Percentiles rank a stretch among this genome's conserved stretches.
phyloP scores from a whole-genome alignment of 768 basidiomycete species.

The Mycena amicta region DNA sequence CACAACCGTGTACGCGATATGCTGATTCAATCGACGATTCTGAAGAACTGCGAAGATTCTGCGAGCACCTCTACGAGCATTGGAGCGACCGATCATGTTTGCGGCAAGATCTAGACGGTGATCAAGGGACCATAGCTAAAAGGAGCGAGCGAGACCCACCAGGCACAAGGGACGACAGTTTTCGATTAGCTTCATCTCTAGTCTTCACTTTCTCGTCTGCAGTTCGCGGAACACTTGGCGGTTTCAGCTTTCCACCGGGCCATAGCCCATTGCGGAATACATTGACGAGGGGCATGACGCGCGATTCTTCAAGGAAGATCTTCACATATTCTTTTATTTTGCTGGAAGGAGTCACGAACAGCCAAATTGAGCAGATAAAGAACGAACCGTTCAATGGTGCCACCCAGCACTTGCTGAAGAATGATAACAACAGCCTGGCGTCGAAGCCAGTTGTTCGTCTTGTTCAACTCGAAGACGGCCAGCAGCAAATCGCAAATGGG shows the following conservation, averaged over 20 bases:
- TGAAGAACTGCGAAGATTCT: slow-evolving; percentile 93
- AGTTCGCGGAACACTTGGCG: slow-evolving; percentile 65
- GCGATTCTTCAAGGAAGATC: slow-evolving; percentile 65
- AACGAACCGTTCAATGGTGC: slow-evolving; percentile 87
- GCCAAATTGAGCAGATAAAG: slow-evolving; percentile 8
- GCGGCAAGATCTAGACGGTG: slow-evolving; percentile 77
- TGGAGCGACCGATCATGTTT: slow-evolving; percentile 97
- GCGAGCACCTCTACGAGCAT: slow-evolving; percentile 90
- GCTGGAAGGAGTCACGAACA: slow-evolving; percentile 42
- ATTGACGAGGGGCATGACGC: slow-evolving; percentile 65
- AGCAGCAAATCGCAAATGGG: slow-evolving; percentile 94
- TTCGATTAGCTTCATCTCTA: slow-evolving; percentile 85
- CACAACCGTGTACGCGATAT: slow-evolving; percentile 83
- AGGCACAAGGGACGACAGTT: slow-evolving; percentile 88
- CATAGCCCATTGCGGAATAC: slow-evolving; percentile 77
- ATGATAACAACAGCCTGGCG: slow-evolving; percentile 96
- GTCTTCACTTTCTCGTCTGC: slow-evolving; percentile 79
- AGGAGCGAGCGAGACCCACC: slow-evolving; percentile 55
- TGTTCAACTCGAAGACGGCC: slow-evolving; percentile 92
- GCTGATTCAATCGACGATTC: slow-evolving; percentile 92
- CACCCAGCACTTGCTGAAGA: slow-evolving; percentile 92
- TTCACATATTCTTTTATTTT: slow-evolving; percentile 85
- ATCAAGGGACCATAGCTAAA: not conserved
- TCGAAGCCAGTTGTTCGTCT: slow-evolving; percentile 95
- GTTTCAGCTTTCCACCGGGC: slow-evolving; percentile 79